A percentile compares a stretch with the other conserved stretches of the same genome.
Evolutionary conservation across 768 basidiomycete genomes (phyloP).

Genomic region (Atractiella rhizophila): DNA sequence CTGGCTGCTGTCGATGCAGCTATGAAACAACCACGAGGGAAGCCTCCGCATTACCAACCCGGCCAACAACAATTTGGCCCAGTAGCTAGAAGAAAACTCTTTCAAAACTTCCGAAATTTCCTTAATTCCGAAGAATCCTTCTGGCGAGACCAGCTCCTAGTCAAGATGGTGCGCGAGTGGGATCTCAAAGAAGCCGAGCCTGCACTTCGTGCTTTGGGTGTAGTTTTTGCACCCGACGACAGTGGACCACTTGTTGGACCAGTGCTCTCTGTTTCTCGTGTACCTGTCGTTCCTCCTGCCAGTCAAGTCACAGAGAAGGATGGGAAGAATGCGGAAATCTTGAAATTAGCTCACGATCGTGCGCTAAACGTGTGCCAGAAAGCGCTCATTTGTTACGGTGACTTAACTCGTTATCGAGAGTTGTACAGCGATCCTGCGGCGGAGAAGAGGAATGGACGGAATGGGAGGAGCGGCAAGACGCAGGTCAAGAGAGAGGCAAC

Average conservation of each 20-base stretch:
- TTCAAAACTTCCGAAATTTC: constrained; percentile 71
- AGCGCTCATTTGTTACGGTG: constrained; percentile 70
- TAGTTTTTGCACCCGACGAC: constrained; percentile 4
- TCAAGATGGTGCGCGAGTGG: constrained; percentile 47
- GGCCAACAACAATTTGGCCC: constrained; percentile 2
- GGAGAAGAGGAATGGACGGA: constrained; percentile 19
- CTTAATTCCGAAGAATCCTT: constrained; percentile 74
- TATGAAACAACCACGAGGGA: constrained; percentile 6
- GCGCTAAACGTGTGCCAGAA: constrained; percentile 60
- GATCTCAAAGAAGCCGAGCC: constrained; percentile 38
- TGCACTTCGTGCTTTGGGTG: constrained; percentile 30
- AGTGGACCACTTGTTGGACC: neutral
- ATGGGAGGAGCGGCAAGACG: constrained; percentile 14
- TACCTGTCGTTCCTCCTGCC: neutral
- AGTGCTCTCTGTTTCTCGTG: neutral
- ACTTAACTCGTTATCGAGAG: constrained; percentile 79
- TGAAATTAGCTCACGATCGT: constrained; percentile 20
- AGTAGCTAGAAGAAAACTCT: constrained; percentile 61
- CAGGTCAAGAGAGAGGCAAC: constrained; percentile 36
- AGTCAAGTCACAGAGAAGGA: neutral
- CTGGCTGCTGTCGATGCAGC: constrained; percentile 40
- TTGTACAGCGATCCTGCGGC: constrained; percentile 45
- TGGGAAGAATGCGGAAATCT: neutral
- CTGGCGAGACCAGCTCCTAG: constrained; percentile 56
- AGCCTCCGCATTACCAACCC: neutral